These are phyloP conservation scores for Talaromyces funiculosus DNA, from an alignment of 2,329 filamentous ascomycete genomes.

Conservation along the genomic window DNA sequence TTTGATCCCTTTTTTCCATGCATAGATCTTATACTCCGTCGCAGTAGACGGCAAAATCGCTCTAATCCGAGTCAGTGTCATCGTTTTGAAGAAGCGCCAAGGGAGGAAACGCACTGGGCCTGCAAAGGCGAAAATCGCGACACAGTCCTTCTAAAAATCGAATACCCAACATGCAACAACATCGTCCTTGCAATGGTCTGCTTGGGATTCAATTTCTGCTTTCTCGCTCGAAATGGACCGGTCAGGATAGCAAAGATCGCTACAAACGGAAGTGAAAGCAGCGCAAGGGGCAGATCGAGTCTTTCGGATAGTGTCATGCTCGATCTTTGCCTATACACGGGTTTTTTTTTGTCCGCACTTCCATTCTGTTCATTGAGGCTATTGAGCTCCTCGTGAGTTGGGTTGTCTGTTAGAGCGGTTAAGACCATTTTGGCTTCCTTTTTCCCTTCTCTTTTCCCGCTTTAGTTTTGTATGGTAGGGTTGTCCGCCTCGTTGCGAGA, in stretches of 20 bases:
- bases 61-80: not conserved
- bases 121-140: constrained; percentile 24
- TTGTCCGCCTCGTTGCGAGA: too few species aligned
- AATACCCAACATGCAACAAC: constrained; percentile 32
- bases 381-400: not conserved
- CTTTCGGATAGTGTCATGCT: constrained; percentile 7
- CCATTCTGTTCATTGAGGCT: not conserved
- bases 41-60: not conserved
- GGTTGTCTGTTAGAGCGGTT: not conserved
- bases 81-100: not conserved
- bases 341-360: not conserved
- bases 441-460: too few species aligned
- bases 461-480: too few species aligned
- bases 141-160: constrained; percentile 28
- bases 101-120: constrained; percentile 24
- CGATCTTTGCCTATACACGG: constrained; percentile 4
- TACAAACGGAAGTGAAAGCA: constrained; percentile 6
- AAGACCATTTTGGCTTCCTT: not conserved
- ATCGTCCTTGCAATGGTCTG: constrained; percentile 22
- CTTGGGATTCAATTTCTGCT: constrained; percentile 11
- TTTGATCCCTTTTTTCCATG: constrained; percentile 15
- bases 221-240: constrained; percentile 11
- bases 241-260: constrained; percentile 10
- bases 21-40: constrained; percentile 6
- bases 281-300: constrained; percentile 6